Conservation (phyloP, 306 rosid species). For the Alnus rubra region DNA sequence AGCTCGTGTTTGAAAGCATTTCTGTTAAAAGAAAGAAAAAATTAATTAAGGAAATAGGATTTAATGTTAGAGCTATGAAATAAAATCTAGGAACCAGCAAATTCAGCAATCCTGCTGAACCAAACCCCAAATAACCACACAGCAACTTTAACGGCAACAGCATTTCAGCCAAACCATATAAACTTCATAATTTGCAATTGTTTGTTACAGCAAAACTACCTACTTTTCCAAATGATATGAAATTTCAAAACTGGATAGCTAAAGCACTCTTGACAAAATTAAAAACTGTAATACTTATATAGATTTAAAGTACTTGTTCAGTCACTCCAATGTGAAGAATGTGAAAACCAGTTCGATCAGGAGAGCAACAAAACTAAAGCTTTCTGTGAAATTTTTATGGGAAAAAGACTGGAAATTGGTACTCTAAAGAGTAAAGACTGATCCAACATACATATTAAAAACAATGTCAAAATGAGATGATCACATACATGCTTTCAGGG, state of each 20-base stretch:
- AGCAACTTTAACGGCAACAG: constrained; percentile 11
- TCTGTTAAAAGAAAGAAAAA: constrained; percentile 45
- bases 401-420: background rate
- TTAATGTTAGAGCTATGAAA: constrained; percentile 18
- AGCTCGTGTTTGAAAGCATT: constrained; percentile 91
- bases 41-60: constrained; percentile 9
- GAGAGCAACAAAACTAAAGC: too few relatives aligned
- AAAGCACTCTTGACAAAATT: too few relatives aligned
- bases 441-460: background rate
- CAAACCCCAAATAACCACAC: constrained; percentile 27
- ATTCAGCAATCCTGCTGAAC: constrained; percentile 15
- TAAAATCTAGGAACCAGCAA: constrained; percentile 25
- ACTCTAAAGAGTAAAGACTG: background rate
- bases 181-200: constrained; percentile 12
- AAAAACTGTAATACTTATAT: too few relatives aligned
- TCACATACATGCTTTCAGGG: constrained; percentile 81
- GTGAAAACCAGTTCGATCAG: too few relatives aligned
- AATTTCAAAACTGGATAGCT: too few relatives aligned
- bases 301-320: too few relatives aligned
- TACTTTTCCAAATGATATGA: background rate
- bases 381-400: too few relatives aligned
- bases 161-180: constrained; percentile 20
- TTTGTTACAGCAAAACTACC: background rate
- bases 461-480: constrained; percentile 27
- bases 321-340: too few relatives aligned